phyloP scores from a whole-genome alignment of 306 rosid genomes.

The Ziziphus jujuba region DNA sequence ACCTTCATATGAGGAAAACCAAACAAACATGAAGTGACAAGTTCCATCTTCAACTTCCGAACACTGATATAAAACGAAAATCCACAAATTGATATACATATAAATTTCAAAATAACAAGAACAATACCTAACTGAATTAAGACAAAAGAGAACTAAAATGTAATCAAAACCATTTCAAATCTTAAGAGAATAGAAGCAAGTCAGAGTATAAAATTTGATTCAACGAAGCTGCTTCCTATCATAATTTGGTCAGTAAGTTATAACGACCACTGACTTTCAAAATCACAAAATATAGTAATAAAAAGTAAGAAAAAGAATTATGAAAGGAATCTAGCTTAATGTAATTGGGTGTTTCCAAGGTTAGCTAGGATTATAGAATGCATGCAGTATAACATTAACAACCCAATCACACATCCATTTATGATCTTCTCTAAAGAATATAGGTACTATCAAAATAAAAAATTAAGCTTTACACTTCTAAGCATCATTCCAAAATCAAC shows the following conservation, averaged over 20 bases:
- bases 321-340: background rate
- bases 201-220: no score
- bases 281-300: background rate
- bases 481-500: no score
- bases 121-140: no score
- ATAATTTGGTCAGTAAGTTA: background rate
- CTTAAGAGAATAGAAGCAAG: no score
- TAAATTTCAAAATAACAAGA: background rate
- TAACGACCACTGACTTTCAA: background rate
- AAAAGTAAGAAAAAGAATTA: background rate
- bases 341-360: background rate
- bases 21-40: background rate
- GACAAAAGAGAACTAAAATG: no score
- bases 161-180: no score
- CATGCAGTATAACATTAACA: no score
- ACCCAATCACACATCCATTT: no score
- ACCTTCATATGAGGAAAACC: slow-evolving; percentile 42
- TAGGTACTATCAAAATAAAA: no score
- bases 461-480: no score
- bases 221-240: background rate
- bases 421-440: no score
- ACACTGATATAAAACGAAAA: slow-evolving; percentile 5
- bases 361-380: background rate
- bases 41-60: background rate
- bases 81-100: background rate